Conservation (phyloP, 495 filamentous ascomycete species). For the Neurospora sp. region DNA sequence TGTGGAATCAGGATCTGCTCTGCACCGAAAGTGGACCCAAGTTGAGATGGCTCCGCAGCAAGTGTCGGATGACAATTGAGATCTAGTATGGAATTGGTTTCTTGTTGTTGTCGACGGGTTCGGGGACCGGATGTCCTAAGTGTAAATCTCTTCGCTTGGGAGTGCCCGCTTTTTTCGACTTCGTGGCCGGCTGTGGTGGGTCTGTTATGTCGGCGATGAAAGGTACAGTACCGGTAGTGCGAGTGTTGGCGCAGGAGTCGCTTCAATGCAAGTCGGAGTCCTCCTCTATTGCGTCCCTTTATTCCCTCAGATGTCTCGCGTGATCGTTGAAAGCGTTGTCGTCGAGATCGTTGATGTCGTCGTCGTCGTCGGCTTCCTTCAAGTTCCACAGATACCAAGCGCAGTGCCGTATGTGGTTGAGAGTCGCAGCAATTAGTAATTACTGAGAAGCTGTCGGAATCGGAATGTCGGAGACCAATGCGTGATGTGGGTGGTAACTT, state of each 20-base stretch:
- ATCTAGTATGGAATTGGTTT: background rate
- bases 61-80: background rate
- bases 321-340: background rate
- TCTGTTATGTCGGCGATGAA: background rate
- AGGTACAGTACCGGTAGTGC: background rate
- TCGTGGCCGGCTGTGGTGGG: constrained; percentile 1
- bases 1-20: constrained; percentile 16
- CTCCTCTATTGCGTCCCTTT: background rate
- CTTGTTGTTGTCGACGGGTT: background rate
- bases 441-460: background rate
- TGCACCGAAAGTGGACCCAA: constrained; percentile 18
- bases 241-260: background rate
- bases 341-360: background rate
- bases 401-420: background rate
- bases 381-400: background rate
- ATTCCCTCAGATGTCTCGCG: background rate
- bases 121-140: background rate
- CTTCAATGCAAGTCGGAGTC: background rate
- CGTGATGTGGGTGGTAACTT: background rate
- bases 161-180: background rate
- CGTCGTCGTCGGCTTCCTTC: background rate
- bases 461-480: background rate
- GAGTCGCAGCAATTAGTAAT: background rate
- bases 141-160: background rate
- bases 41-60: background rate